phyloP scores from a whole-genome alignment of 441 rosid genomes.

The Gossypium aridum region DNA sequence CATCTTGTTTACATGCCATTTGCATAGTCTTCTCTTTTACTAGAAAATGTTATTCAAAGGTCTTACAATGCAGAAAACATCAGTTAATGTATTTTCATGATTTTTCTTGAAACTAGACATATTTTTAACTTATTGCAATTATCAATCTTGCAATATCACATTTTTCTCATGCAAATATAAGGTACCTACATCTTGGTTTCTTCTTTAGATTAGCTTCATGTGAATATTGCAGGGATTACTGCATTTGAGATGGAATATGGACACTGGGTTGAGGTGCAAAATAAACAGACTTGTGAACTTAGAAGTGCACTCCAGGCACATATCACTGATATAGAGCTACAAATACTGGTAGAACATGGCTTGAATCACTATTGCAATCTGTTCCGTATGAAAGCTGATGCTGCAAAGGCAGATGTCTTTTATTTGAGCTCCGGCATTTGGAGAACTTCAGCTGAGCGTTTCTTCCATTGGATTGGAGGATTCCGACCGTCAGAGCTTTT shows the following conservation, averaged over 20 bases:
- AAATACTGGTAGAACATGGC: conserved; percentile 42
- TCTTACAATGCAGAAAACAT: not conserved
- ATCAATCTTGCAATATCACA: not conserved
- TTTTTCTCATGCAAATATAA: not conserved
- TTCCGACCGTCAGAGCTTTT: conserved; percentile 68
- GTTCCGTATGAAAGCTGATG: conserved; percentile 59
- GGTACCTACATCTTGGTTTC: not conserved
- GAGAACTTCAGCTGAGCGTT: conserved; percentile 56
- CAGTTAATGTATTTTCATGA: not conserved
- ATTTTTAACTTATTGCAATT: too few relatives aligned
- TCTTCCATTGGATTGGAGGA: conserved; percentile 72
- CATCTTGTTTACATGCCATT: not conserved
- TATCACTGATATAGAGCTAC: conserved; percentile 49
- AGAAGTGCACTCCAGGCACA: conserved; percentile 46
- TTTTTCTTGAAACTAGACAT: too few relatives aligned
- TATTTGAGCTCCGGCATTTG: conserved; percentile 55
- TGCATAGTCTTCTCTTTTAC: not conserved
- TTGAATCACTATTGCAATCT: conserved; percentile 46
- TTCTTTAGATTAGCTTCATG: not conserved
- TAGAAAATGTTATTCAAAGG: too few relatives aligned
- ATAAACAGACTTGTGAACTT: conserved; percentile 41
- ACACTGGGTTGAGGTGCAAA: conserved; percentile 58
- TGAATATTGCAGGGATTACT: conserved; percentile 36
- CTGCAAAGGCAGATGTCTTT: conserved; percentile 59
- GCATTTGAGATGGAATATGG: conserved; percentile 60